Evolutionary conservation across 2,329 filamentous ascomycete genomes (phyloP).

Genomic region (Pseudohalonectria lignicola): DNA sequence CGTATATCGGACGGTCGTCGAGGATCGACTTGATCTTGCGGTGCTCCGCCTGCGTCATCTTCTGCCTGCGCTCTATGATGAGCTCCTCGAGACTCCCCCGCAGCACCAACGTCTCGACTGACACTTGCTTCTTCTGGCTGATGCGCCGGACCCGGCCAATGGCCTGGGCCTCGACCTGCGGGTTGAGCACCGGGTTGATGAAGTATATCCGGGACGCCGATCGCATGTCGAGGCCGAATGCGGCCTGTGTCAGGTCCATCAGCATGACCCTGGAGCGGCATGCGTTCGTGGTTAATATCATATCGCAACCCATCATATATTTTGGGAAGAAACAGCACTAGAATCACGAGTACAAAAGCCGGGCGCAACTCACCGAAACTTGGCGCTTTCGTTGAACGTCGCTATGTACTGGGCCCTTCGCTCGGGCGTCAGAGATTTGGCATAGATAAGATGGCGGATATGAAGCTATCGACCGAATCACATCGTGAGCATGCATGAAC

Average conservation of each 20-base stretch:
- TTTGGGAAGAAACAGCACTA: no score
- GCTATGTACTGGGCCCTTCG: conserved; percentile 66
- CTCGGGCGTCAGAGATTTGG: conserved; percentile 46
- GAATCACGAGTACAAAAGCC: no score
- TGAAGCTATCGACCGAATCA: no score
- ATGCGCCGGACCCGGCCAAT: conserved; percentile 85
- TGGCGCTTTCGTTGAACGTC: conserved; percentile 59
- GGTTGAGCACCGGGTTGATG: conserved; percentile 76
- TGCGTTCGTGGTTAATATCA: no score
- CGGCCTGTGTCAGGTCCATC: conserved; percentile 85
- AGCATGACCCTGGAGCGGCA: conserved; percentile 63
- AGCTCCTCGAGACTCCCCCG: conserved; percentile 74
- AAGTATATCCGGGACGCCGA: conserved; percentile 82
- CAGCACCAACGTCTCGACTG: conserved; percentile 77
- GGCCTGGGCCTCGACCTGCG: conserved; percentile 77
- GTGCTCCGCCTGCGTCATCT: conserved; percentile 62
- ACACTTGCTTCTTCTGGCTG: conserved; percentile 67
- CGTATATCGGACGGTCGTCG: conserved; percentile 44
- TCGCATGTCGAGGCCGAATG: conserved; percentile 77
- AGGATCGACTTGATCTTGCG: conserved; percentile 43
- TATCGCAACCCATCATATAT: no score
- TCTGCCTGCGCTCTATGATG: conserved; percentile 61
- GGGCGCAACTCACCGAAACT: conserved; percentile 42
- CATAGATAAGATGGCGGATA: conserved; percentile 55
- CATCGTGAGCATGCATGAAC: no score